Base-by-base conservation (phyloP, 495 filamentous ascomycete species). In the Aspergillus campestris region DNA sequence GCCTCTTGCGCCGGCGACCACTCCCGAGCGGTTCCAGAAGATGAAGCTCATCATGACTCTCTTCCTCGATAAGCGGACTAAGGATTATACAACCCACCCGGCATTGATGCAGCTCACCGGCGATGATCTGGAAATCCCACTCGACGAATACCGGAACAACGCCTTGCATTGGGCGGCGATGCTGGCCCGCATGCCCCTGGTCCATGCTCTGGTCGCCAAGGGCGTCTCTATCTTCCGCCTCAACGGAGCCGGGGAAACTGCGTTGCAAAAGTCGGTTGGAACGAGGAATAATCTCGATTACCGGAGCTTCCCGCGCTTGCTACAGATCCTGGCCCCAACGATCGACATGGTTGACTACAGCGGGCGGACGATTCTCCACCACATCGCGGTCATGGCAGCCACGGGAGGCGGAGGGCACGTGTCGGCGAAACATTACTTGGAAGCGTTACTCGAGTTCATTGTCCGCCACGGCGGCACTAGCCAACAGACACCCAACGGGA, bases 131-230 rank as follows among this genome's bases (percentile, higher is more conserved):
- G 92, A 98, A 56, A 78, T 87, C 28, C 91, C 94, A 7, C 81
- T 98, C 44, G 92, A 98, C 56, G 70, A 79, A 5, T 86, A 85
- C 43, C 80, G 81, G 15, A 89, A 95, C 60, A 95, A 86, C 44
- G 87, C 92, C 15, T 71, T 98, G 29, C 91, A 95, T 56, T 98
- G 92, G 92, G 92, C 91, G n/a, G 89, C 92, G 8, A 94, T 91
- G 33, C 74, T 97, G 38, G 87, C 86, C n/a, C 83, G 87, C 14
- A 79, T 91, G 58, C 76, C 84, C 8, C 72, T 96, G 6, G 64
- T 95, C 32, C 76, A 85, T 43, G 80, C 87, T 2, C 73, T 98
- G 0, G 84, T 98, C 49, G 71, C 78, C 6, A 82, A 80, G 36
- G 92, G 92, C 4, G 88, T 89, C 0, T 91, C 77, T 55, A 90